phyloP scores from a whole-genome alignment of 2,329 filamentous ascomycete genomes.

The Mycosphaerella arachidis region DNA sequence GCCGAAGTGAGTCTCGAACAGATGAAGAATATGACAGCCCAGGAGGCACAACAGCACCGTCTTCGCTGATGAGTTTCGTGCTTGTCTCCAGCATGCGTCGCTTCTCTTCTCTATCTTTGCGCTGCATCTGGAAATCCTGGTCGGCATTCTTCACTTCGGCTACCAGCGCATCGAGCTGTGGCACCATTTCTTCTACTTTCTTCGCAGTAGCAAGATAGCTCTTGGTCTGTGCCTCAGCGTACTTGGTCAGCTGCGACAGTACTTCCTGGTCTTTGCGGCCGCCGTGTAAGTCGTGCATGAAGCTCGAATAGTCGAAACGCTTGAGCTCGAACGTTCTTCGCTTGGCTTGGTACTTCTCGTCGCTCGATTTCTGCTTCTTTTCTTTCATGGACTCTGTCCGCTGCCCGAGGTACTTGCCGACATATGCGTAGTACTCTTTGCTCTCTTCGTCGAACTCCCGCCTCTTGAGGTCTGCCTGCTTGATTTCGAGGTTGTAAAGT shows the following conservation, averaged over 20 bases:
- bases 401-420: constrained; percentile 92
- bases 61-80: constrained; percentile 49
- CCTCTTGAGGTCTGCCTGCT: constrained; percentile 93
- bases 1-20: constrained; percentile 22
- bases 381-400: constrained; percentile 93
- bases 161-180: constrained; percentile 82
- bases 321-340: constrained; percentile 93
- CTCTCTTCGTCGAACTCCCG: constrained; percentile 98
- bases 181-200: constrained; percentile 79
- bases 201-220: constrained; percentile 78
- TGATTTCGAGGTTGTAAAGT: constrained; percentile 93
- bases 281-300: constrained; percentile 98
- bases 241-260: constrained; percentile 87
- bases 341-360: constrained; percentile 93
- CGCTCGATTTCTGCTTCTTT: constrained; percentile 92
- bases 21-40: constrained; percentile 27
- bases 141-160: constrained; percentile 88
- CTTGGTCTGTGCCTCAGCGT: constrained; percentile 83
- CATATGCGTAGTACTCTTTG: constrained; percentile 95
- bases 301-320: constrained; percentile 96
- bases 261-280: constrained; percentile 98
- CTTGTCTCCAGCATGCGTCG: constrained; percentile 84
- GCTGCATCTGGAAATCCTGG: constrained; percentile 93
- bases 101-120: constrained; percentile 94
- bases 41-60: constrained; percentile 27